Conservation (phyloP, 2,329 filamentous ascomycete species). For the Fusarium ambrosium region DNA sequence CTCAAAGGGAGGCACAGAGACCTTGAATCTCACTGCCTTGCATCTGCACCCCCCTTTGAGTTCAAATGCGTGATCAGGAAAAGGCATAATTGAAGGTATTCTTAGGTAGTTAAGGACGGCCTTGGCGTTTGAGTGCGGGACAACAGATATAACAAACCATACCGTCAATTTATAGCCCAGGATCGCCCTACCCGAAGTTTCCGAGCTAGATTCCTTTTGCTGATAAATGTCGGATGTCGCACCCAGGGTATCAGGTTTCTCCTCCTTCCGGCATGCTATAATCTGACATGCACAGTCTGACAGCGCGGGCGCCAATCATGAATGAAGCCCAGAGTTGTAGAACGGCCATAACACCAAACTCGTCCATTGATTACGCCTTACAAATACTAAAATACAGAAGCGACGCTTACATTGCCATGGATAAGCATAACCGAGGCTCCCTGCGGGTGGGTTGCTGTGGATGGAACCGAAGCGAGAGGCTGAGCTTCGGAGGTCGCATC, state of each 20-base stretch:
- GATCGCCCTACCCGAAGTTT: background rate
- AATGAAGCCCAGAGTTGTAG: background rate
- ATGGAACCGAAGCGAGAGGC: background rate
- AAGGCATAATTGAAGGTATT: background rate
- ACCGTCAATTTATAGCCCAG: background rate
- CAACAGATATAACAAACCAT: background rate
- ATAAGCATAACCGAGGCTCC: background rate
- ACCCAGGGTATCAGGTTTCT: background rate
- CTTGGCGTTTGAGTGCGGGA: background rate
- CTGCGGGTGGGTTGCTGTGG: background rate
- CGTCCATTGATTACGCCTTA: background rate
- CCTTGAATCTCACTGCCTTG: background rate
- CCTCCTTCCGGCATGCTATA: background rate
- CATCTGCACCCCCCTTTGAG: constrained; percentile 1
- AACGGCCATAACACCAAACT: background rate
- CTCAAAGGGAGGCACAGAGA: background rate
- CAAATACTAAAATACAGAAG: background rate
- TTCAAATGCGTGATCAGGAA: background rate
- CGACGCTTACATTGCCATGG: background rate
- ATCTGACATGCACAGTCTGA: background rate
- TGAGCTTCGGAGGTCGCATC: background rate
- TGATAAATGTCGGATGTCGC: background rate
- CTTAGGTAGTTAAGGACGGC: background rate
- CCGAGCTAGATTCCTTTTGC: background rate
- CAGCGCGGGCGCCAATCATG: background rate